Evolutionary conservation across 2,329 filamentous ascomycete genomes (phyloP).

Genomic region (Penicillium aurantiogriseum): DNA sequence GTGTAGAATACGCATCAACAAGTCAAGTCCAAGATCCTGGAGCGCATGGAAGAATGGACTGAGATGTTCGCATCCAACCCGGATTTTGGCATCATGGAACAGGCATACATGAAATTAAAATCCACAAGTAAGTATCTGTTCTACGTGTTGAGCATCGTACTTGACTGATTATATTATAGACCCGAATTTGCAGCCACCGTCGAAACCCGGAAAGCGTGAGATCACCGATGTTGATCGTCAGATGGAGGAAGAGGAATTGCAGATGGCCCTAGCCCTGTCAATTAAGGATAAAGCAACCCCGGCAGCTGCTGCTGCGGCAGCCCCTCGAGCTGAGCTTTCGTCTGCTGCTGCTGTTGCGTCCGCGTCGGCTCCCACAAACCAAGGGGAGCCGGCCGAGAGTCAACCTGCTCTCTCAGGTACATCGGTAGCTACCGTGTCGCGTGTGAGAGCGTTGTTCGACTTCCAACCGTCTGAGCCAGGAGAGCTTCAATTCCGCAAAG

Average conservation of each 20-base stretch:
- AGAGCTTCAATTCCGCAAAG: conserved; percentile 93
- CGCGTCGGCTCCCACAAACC: conserved; percentile 20
- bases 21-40: conserved; percentile 94
- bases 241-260: conserved; percentile 95
- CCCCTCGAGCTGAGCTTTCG: conserved; percentile 36
- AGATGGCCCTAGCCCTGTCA: conserved; percentile 91
- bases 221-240: conserved; percentile 86
- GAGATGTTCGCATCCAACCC: conserved; percentile 89
- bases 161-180: conserved; percentile 54
- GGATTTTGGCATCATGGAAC: conserved; percentile 95
- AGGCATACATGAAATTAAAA: conserved; percentile 87
- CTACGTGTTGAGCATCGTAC: background rate
- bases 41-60: conserved; percentile 94
- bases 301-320: conserved; percentile 27
- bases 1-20: conserved; percentile 82
- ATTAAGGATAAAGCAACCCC: conserved; percentile 73
- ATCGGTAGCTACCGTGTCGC: conserved; percentile 91
- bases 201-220: conserved; percentile 87
- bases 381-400: conserved; percentile 45
- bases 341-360: conserved; percentile 12
- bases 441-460: conserved; percentile 89
- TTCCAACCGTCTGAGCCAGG: conserved; percentile 92
- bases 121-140: conserved; percentile 53
- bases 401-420: conserved; percentile 73
- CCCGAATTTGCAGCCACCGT: conserved; percentile 85